A percentile compares a stretch with the other conserved stretches of the same genome.
phyloP scores from a whole-genome alignment of 2,329 filamentous ascomycete genomes.

The Metarhizium guizhouense region DNA sequence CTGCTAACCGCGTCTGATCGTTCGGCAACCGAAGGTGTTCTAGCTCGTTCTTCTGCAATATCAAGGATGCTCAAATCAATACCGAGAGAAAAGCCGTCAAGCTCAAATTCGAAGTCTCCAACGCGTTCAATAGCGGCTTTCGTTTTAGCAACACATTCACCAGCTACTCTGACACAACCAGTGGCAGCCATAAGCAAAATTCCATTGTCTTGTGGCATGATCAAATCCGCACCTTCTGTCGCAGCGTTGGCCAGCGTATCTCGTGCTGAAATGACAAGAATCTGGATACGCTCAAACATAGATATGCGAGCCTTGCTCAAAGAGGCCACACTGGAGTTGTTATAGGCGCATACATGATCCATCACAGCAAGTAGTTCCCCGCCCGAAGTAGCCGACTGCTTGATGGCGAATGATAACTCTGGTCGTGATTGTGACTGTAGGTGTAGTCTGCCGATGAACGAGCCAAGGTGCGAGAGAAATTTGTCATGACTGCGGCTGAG shows the following conservation, averaged over 20 bases:
- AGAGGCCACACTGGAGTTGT: constrained; percentile 55
- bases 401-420: constrained; percentile 73
- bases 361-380: constrained; percentile 70
- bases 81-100: constrained; percentile 47
- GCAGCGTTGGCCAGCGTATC: constrained; percentile 65
- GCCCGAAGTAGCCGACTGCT: constrained; percentile 75
- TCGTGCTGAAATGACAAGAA: constrained; percentile 71
- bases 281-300: constrained; percentile 73
- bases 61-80: constrained; percentile 47
- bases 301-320: constrained; percentile 61
- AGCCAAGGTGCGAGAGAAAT: constrained; percentile 83
- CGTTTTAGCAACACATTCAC: constrained; percentile 83
- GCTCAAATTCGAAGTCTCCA: constrained; percentile 83
- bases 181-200: constrained; percentile 72
- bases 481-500: constrained; percentile 74
- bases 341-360: constrained; percentile 73
- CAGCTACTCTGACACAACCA: constrained; percentile 79
- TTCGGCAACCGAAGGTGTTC: constrained; percentile 22
- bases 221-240: constrained; percentile 65
- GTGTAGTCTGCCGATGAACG: constrained; percentile 83
- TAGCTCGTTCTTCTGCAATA: constrained; percentile 23
- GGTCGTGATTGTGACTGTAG: constrained; percentile 85
- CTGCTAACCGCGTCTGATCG: constrained; percentile 30
- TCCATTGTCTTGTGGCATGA: constrained; percentile 71
- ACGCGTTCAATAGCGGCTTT: constrained; percentile 79